phyloP scores from a whole-genome alignment of 306 rosid genomes.

The Prunus mongolica region DNA sequence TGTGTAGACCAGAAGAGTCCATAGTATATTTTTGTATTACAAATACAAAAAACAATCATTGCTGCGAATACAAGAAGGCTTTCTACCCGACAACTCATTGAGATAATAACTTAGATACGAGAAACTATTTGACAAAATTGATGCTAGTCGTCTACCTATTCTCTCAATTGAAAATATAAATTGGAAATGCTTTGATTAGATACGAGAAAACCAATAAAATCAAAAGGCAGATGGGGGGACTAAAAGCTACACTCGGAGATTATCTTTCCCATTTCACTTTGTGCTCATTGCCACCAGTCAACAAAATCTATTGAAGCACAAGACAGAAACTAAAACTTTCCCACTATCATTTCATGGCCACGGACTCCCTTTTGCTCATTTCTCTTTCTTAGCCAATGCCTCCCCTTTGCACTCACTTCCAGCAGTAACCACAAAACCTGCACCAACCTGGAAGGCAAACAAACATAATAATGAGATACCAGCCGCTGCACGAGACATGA shows the following conservation, averaged over 20 bases:
- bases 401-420: slow-evolving; percentile 91
- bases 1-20: background rate
- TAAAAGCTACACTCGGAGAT: slow-evolving; percentile 1
- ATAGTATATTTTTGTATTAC: background rate
- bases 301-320: slow-evolving; percentile 35
- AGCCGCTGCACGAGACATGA: background rate
- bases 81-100: background rate
- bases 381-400: slow-evolving; percentile 85
- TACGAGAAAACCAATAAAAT: background rate
- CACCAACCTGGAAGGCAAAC: slow-evolving; percentile 66
- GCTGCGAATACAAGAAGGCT: background rate
- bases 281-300: slow-evolving; percentile 3
- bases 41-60: background rate
- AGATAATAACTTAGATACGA: background rate
- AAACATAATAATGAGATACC: slow-evolving; percentile 24
- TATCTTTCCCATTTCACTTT: too few species aligned
- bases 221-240: background rate
- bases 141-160: background rate
- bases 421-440: slow-evolving; percentile 83
- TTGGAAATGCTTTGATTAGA: background rate
- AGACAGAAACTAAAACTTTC: background rate
- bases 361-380: slow-evolving; percentile 20
- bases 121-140: slow-evolving; percentile 2
- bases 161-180: background rate
- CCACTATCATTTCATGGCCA: slow-evolving; percentile 1